Evolutionary conservation across 345 rosid species (phyloP), one percentile per base, ranked within the genome.

Genomic region (Eucalyptus cloeziana): DNA sequence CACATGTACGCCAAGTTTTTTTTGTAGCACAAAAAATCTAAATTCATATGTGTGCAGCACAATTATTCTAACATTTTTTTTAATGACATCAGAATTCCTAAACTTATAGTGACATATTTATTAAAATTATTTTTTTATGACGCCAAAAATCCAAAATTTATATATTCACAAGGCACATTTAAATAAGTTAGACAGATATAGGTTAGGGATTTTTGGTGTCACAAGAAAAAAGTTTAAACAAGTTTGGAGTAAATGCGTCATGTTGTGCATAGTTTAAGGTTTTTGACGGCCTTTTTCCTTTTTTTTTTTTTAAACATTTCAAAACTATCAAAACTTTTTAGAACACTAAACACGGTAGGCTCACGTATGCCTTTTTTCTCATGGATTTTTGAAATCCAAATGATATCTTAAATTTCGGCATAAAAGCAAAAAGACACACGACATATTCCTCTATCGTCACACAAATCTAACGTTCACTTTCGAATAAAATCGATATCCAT

Each of bases 1-100:
- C 16, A 13, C 16, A 49, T 49, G 16, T 49, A 49, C 5, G 51
- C 51, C 3, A 49, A 49, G 5, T 2, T 13, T 49, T 13, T 49
- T 49, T 49, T 13, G 2, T 13, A 49, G 15, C 16, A 49, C 51
- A 49, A 49, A 49, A 49, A 49, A 49, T 13, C 16, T 6, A 49
- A 49, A 52, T 19, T 52, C 25, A 52, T 52, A 52, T 52, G 0
- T 52, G 10, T 52, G 58, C 2, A 1, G 21, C 58, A 52, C 2
- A 52, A 52, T 52, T 19, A 52, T 10, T 52, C 10, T 0, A 52
- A 3, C 21, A 9, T 52, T 7, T 52, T 49, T 52, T 52, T 3
- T 8, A 52, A 52, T 19, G 25, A 52, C 58, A 52, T 52, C 0
- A 7, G 2, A 52, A 52, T 52, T 0, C 1, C 2, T 52, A 7